Base-by-base conservation (phyloP, 1,284 basidiomycete genomes). In the Ganoderma meredithae region DNA sequence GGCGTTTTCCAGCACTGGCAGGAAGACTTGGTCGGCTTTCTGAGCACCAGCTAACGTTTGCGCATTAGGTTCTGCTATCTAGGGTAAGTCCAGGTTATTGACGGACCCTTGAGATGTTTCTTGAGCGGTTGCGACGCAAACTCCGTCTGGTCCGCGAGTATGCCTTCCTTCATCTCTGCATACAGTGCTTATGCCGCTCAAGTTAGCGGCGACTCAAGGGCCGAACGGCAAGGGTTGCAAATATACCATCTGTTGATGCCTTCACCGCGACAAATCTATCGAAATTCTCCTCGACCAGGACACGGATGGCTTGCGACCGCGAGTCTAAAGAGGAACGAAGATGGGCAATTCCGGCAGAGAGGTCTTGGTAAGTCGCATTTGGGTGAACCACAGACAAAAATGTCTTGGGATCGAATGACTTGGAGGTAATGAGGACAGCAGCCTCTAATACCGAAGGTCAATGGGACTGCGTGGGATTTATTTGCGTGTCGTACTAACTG, bases 261-360 rank as follows among this genome's bases (percentile, higher is more conserved):
- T 99, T 99, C 70, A 99, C 97, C 4, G 95, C 94, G 13, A 99
- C 97, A 77, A 99, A 99, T 31, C 96, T 87, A 82, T 99, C 97
- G 82, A 99, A 99, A 81, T 99, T 98, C 76, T 98, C 95, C 80
- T 99, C 96, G 27, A 99, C 98, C 53, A 99, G 86, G 31, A 98
- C 90, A 62, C 96, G 88, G 69, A 99, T 92, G 31, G 97, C 97
- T 75, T 97, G 95, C 1, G 95, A 96, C 41, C 97, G 88, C 3
- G 91, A 88, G 76, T 98, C 96, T 70, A 98, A 90, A 19, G 94
- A 92, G 25, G 88, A 81, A 69, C 90, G 88, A 7, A 97, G 84
- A 69, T 90, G 87, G 0, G 84, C 78, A 43, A 95, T 93, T 0
- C 95, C 96, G 12, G 84, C 83, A 8, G 90, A 86, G 43, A 98